These are phyloP conservation scores for Aquilaria sinensis DNA, from an alignment of 345 rosid species.

Conservation along the genomic window DNA sequence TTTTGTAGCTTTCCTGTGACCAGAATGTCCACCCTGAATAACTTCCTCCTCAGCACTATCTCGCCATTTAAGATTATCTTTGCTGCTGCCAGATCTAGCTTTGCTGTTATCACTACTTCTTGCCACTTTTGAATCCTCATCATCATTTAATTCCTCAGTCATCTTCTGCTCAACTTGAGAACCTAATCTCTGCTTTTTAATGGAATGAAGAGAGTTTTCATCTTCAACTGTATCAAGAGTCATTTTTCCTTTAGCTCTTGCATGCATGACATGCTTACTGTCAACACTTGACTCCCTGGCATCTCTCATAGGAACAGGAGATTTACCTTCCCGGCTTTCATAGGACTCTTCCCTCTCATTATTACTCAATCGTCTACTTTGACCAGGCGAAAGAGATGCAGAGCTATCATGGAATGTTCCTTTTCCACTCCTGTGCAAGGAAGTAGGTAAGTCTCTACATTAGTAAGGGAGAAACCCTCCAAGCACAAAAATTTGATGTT, in stretches of 20 bases:
- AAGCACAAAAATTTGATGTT: too few species aligned
- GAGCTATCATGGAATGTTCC: conserved; percentile 37
- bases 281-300: conserved; percentile 50
- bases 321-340: conserved; percentile 57
- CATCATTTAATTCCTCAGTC: conserved; percentile 53
- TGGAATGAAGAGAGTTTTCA: conserved; percentile 17
- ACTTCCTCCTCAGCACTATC: conserved; percentile 83
- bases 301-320: conserved; percentile 40
- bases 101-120: conserved; percentile 92
- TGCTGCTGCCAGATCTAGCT: conserved; percentile 82
- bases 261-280: conserved; percentile 40
- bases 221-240: conserved; percentile 25
- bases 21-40: conserved; percentile 49
- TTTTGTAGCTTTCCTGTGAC: conserved; percentile 32
- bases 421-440: conserved; percentile 24
- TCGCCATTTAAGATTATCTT: conserved; percentile 59
- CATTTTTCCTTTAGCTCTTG: conserved; percentile 37
- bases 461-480: too few species aligned
- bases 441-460: background rate
- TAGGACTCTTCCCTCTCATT: conserved; percentile 44
- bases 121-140: conserved; percentile 66
- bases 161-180: conserved; percentile 36
- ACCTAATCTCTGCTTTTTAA: conserved; percentile 31
- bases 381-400: conserved; percentile 37
- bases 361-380: conserved; percentile 29